Conservation (phyloP, 148 eudicot species). For the Hydrangea macrophylla region DNA sequence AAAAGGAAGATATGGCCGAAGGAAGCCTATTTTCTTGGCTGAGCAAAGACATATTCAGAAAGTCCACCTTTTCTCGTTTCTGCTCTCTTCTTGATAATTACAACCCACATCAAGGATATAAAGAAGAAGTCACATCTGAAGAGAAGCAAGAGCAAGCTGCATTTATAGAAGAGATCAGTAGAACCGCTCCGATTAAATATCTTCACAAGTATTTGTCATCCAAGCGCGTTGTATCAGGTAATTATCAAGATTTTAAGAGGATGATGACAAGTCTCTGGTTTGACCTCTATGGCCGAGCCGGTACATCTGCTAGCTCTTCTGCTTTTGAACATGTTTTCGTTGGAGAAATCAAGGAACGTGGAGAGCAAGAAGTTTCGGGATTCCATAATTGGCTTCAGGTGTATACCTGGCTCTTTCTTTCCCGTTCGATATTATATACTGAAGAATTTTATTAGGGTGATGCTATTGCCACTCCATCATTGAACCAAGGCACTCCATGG, state of each 20-base stretch:
- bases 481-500: too few species aligned
- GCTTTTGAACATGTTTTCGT: constrained; percentile 99
- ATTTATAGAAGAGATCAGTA: constrained; percentile 91
- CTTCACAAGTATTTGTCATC: constrained; percentile 68
- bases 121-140: constrained; percentile 71
- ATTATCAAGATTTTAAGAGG: constrained; percentile 62
- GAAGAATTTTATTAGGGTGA: too few species aligned
- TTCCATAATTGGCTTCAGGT: constrained; percentile 99
- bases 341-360: constrained; percentile 86
- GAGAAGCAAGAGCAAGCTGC: constrained; percentile 86
- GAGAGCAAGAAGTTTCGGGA: constrained; percentile 79
- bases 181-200: constrained; percentile 93
- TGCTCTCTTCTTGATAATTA: constrained; percentile 87
- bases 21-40: constrained; percentile 77
- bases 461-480: too few species aligned
- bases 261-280: constrained; percentile 80
- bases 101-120: constrained; percentile 79
- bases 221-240: constrained; percentile 43
- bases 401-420: not conserved
- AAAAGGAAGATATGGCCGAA: constrained; percentile 73
- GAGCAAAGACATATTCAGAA: constrained; percentile 55
- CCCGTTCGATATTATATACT: not conserved
- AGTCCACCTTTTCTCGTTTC: constrained; percentile 80
- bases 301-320: constrained; percentile 68
- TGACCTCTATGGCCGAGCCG: constrained; percentile 86